Conservation (phyloP, 2,329 filamentous ascomycete species). For the Colletotrichum nymphaeae region DNA sequence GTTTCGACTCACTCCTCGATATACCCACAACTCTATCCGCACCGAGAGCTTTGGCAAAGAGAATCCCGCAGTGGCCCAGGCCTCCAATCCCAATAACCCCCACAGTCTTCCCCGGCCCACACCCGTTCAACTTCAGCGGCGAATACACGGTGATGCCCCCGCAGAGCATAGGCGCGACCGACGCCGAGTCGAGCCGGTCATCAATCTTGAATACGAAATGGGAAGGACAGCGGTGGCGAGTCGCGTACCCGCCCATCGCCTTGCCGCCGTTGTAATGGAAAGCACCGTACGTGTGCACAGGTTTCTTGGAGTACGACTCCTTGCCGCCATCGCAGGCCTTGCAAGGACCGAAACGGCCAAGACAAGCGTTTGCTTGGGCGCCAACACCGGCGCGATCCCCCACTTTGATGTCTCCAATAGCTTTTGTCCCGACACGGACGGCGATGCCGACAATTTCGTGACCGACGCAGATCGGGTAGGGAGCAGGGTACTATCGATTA, state of each 20-base stretch:
- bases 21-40: slow-evolving; percentile 72
- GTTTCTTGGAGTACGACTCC: slow-evolving; percentile 50
- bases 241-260: slow-evolving; percentile 52
- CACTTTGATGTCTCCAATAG: slow-evolving; percentile 56
- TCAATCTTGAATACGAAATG: slow-evolving; percentile 64
- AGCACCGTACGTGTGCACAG: slow-evolving; percentile 59
- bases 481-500: slow-evolving; percentile 4
- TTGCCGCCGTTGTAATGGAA: slow-evolving; percentile 49
- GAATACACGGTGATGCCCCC: slow-evolving; percentile 76
- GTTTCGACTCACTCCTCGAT: slow-evolving; percentile 64
- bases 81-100: slow-evolving; percentile 77
- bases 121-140: slow-evolving; percentile 71
- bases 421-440: slow-evolving; percentile 54
- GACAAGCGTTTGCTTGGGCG: slow-evolving; percentile 65
- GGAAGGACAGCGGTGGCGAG: slow-evolving; percentile 47
- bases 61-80: slow-evolving; percentile 75
- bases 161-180: slow-evolving; percentile 74
- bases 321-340: slow-evolving; percentile 52
- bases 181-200: slow-evolving; percentile 50
- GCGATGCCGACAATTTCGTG: slow-evolving; percentile 60
- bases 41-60: slow-evolving; percentile 75
- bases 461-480: slow-evolving; percentile 36
- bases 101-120: slow-evolving; percentile 74
- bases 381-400: slow-evolving; percentile 71
- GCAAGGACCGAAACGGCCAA: slow-evolving; percentile 46